Evolutionary conservation across 331 rosid species (phyloP).

Genomic region (Pyrus hybrid): DNA sequence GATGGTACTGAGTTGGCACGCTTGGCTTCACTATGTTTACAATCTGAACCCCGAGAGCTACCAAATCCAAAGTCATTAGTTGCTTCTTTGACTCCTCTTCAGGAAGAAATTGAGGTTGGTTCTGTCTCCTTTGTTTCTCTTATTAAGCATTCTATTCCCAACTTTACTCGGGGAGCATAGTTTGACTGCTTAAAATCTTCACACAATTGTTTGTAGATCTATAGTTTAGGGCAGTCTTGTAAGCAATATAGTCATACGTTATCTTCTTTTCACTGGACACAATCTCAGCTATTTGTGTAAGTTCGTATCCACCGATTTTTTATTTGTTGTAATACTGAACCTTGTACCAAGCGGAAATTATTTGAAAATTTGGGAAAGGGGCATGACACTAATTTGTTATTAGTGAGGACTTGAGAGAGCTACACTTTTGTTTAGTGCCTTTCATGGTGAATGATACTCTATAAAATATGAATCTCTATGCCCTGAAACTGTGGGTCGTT

Average conservation of each 20-base stretch:
- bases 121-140: neutral
- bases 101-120: constrained; percentile 80
- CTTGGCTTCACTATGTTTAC: constrained; percentile 75
- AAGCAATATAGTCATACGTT: neutral
- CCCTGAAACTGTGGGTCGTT: too few relatives aligned
- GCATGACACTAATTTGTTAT: neutral
- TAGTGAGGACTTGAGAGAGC: neutral
- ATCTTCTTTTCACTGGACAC: neutral
- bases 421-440: too few relatives aligned
- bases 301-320: neutral
- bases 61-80: constrained; percentile 76
- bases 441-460: too few relatives aligned
- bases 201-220: too few relatives aligned
- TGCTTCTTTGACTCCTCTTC: constrained; percentile 69
- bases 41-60: constrained; percentile 85
- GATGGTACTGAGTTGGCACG: constrained; percentile 84
- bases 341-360: neutral
- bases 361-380: neutral
- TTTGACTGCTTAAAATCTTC: neutral
- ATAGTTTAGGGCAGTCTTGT: too few relatives aligned
- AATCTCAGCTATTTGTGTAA: neutral
- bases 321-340: neutral
- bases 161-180: neutral
- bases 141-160: neutral
- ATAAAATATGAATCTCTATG: too few relatives aligned